Percentiles rank a stretch among this genome's conserved stretches.
These are phyloP conservation scores for Xylariales sp. DNA, from an alignment of 2,329 filamentous ascomycete genomes.

Conservation along the genomic window DNA sequence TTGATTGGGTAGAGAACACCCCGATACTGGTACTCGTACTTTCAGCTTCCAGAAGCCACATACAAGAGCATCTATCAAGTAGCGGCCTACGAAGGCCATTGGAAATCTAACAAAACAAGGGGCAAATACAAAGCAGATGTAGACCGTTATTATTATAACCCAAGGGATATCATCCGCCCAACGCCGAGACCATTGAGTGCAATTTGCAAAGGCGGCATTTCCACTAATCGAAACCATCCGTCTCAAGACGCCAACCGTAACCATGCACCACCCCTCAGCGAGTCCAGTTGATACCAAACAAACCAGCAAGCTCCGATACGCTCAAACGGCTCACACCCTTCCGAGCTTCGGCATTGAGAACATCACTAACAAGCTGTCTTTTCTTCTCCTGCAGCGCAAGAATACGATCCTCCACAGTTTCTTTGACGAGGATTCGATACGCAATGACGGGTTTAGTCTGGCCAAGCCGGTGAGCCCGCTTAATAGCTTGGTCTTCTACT, in stretches of 20 bases:
- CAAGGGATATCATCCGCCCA: conserved; percentile 25
- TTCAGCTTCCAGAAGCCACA: not conserved
- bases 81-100: conserved; percentile 18
- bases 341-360: conserved; percentile 39
- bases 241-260: not conserved
- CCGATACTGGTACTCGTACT: not conserved
- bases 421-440: conserved; percentile 72
- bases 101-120: conserved; percentile 6
- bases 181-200: conserved; percentile 17
- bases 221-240: not conserved
- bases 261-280: not conserved
- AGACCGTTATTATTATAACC: conserved; percentile 3
- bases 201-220: not conserved
- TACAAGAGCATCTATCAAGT: not conserved
- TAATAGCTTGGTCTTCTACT: conserved; percentile 80
- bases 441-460: conserved; percentile 73
- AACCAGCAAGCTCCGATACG: conserved; percentile 30
- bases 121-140: not conserved
- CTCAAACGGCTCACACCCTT: conserved; percentile 30
- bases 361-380: conserved; percentile 65
- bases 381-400: conserved; percentile 76
- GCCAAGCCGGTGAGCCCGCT: conserved; percentile 81
- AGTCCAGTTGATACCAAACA: conserved; percentile 37
- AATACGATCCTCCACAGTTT: conserved; percentile 81
- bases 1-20: too few relatives aligned